Conservation (phyloP, 164 flowering plant genomes). For the Stephania cephalantha region DNA sequence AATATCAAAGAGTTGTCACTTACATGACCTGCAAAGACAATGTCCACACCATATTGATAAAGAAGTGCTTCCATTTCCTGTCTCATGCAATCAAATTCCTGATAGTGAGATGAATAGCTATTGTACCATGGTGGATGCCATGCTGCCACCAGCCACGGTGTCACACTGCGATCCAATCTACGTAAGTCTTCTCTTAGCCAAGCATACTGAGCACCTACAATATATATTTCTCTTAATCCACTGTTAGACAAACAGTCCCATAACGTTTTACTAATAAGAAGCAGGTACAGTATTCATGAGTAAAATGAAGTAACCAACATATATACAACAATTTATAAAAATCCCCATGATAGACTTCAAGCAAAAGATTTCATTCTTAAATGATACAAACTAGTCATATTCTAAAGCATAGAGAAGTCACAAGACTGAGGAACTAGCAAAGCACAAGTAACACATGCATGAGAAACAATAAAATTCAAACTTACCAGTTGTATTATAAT, state of each 20-base stretch:
- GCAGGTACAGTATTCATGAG: not conserved
- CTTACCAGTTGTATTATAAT: constrained; percentile 65
- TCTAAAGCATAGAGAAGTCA: not conserved
- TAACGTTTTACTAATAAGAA: not conserved
- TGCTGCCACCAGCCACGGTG: constrained; percentile 91
- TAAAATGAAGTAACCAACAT: not conserved
- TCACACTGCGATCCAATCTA: constrained; percentile 42
- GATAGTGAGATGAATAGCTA: constrained; percentile 87
- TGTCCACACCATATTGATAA: constrained; percentile 58
- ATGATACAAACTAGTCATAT: not conserved
- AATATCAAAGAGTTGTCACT: not conserved
- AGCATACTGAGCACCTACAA: constrained; percentile 63
- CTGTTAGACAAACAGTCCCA: not conserved
- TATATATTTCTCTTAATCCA: constrained; percentile 4
- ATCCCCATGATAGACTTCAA: not conserved
- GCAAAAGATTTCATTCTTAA: not conserved
- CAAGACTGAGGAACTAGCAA: not conserved
- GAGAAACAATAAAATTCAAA: constrained; percentile 1
- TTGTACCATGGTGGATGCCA: constrained; percentile 99
- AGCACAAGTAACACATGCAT: not conserved
- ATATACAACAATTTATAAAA: not conserved
- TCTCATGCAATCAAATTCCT: constrained; percentile 97
- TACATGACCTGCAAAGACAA: constrained; percentile 83
- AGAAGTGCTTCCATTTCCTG: constrained; percentile 78
- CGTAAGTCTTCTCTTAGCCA: constrained; percentile 67